Conservation (phyloP, 2,329 filamentous ascomycete species). For the Aplosporella prunicola region DNA sequence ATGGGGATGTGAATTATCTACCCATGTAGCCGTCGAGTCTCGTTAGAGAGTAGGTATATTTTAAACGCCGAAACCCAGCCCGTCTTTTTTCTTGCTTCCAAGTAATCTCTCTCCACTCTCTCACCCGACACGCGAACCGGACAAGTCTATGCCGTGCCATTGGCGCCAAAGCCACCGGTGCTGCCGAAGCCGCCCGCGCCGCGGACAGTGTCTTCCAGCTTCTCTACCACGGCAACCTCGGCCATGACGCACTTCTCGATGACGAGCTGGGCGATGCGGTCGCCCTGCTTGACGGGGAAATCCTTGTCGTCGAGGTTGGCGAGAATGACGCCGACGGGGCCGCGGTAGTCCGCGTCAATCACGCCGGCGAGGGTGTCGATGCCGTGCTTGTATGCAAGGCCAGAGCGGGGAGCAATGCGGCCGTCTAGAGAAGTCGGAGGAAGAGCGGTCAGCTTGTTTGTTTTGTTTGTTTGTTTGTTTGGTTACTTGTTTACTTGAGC, state of each 20-base stretch:
- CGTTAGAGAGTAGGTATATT: too few species aligned
- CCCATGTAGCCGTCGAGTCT: too few species aligned
- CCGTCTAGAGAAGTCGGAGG: slow-evolving; percentile 51
- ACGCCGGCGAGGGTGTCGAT: slow-evolving; percentile 95
- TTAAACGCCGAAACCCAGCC: too few species aligned
- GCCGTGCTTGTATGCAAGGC: slow-evolving; percentile 84
- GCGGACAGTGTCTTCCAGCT: slow-evolving; percentile 81
- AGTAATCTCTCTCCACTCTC: too few species aligned
- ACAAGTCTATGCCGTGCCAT: not conserved
- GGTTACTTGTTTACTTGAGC: not conserved
- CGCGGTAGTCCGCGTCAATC: slow-evolving; percentile 95
- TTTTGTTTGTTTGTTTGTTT: too few species aligned
- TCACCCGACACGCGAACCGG: too few species aligned
- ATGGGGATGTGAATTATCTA: too few species aligned
- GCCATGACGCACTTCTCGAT: slow-evolving; percentile 93
- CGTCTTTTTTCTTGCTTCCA: too few species aligned
- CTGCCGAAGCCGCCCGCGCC: slow-evolving; percentile 55
- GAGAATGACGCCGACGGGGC: slow-evolving; percentile 84
- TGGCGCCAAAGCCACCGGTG: slow-evolving; percentile 27
- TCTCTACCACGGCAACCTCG: slow-evolving; percentile 77
- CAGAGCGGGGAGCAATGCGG: slow-evolving; percentile 81
- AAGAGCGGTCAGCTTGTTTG: not conserved
- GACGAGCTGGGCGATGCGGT: slow-evolving; percentile 87
- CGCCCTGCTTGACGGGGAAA: slow-evolving; percentile 73
- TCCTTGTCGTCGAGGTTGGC: slow-evolving; percentile 85